Conservation (phyloP, 2,329 filamentous ascomycete genomes). For the Xylaria sp. region DNA sequence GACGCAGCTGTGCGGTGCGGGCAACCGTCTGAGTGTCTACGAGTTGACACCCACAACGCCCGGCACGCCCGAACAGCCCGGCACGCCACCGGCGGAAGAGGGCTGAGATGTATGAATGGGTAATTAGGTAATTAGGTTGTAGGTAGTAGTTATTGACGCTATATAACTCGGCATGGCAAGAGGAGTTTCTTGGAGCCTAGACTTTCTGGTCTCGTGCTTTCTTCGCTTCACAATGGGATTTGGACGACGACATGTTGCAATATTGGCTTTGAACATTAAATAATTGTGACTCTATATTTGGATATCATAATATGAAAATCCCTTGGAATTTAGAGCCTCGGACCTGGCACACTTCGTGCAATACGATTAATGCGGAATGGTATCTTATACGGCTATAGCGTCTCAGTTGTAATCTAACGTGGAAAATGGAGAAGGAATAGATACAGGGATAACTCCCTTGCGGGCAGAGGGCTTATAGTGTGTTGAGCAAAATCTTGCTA, state of each 20-base stretch:
- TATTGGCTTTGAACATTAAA: not conserved
- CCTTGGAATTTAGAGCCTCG: not conserved
- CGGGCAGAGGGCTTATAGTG: too few relatives aligned
- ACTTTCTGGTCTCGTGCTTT: not conserved
- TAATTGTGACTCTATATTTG: not conserved
- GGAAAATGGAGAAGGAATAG: too few relatives aligned
- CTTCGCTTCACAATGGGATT: slow-evolving; percentile 5
- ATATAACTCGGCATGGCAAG: not conserved
- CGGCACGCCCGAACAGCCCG: not conserved
- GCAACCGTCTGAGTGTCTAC: slow-evolving; percentile 42
- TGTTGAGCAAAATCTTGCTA: too few relatives aligned
- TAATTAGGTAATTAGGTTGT: not conserved
- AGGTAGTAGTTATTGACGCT: not conserved
- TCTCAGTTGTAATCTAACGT: not conserved
- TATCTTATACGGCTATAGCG: not conserved
- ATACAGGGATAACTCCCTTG: too few relatives aligned
- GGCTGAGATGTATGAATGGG: not conserved
- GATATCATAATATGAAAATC: not conserved
- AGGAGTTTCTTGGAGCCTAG: slow-evolving; percentile 11
- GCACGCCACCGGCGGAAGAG: not conserved
- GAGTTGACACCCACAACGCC: slow-evolving; percentile 14
- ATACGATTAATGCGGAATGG: not conserved
- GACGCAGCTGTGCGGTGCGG: slow-evolving; percentile 41
- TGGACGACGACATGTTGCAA: not conserved
- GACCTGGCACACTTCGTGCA: not conserved